phyloP scores from a whole-genome alignment of 768 basidiomycete species.

The Exsudoporus frostii region DNA sequence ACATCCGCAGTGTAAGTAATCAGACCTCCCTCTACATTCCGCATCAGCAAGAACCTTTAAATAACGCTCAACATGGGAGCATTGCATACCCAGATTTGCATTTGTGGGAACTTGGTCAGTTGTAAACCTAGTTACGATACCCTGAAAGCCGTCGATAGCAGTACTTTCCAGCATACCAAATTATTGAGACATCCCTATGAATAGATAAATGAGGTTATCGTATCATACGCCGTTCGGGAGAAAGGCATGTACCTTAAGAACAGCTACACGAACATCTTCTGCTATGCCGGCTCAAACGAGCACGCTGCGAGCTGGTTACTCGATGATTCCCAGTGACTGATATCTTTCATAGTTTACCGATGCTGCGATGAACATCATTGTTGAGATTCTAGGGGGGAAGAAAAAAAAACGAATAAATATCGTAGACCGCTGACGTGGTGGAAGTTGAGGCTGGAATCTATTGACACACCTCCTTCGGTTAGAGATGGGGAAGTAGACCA shows the following conservation, averaged over 20 bases:
- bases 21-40: constrained; percentile 42
- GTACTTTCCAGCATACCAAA: constrained; percentile 35
- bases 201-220: background rate
- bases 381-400: background rate
- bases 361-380: background rate
- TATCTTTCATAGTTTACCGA: constrained; percentile 37
- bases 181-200: constrained; percentile 59
- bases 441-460: constrained; percentile 40
- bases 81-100: constrained; percentile 52
- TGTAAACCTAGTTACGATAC: constrained; percentile 57
- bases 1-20: constrained; percentile 28
- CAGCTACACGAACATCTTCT: constrained; percentile 48
- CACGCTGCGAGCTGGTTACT: constrained; percentile 46
- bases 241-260: background rate
- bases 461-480: constrained; percentile 25
- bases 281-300: constrained; percentile 55
- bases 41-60: background rate
- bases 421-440: constrained; percentile 44
- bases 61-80: background rate
- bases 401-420: constrained; percentile 31
- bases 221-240: background rate
- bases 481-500: background rate
- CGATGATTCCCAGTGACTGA: constrained; percentile 50
- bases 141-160: constrained; percentile 25
- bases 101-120: constrained; percentile 51